phyloP scores from a whole-genome alignment of 306 rosid species.

The Acmispon strigosus region DNA sequence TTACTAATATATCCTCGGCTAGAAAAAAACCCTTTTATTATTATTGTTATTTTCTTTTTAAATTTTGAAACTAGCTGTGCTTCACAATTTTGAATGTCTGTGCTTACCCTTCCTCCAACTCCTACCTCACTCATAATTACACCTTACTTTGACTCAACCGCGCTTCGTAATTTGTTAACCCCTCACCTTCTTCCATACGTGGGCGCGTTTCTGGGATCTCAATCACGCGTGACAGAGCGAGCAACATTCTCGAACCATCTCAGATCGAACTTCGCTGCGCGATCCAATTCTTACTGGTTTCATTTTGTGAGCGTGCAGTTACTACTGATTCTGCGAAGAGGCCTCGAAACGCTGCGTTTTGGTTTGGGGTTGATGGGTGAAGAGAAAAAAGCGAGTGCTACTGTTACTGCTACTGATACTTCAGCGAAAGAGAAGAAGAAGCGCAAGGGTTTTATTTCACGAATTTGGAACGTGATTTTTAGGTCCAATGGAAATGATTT shows the following conservation, averaged over 20 bases:
- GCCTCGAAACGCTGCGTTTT: no score
- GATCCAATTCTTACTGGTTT: background rate
- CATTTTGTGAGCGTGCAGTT: background rate
- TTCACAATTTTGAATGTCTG: background rate
- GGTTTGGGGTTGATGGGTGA: background rate
- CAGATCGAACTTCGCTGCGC: constrained; percentile 18
- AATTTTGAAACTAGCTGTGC: no score
- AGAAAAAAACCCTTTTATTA: no score
- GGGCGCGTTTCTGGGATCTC: constrained; percentile 26
- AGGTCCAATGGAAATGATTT: constrained; percentile 59
- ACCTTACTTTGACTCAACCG: background rate
- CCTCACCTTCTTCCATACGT: background rate
- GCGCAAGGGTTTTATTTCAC: constrained; percentile 47
- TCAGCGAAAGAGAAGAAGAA: constrained; percentile 42
- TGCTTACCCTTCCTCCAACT: background rate
- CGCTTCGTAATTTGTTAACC: background rate
- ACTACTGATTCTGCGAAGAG: no score
- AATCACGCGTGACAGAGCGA: background rate
- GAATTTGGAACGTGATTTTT: constrained; percentile 66
- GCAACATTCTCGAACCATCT: constrained; percentile 16
- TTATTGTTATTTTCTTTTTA: no score
- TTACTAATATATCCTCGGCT: no score
- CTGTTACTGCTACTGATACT: background rate
- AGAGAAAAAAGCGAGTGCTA: constrained; percentile 37
- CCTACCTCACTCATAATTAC: background rate